A percentile compares a stretch with the other conserved stretches of the same genome.
These are phyloP conservation scores for Macadamia tetraphylla DNA, from an alignment of 164 flowering plant species.

Conservation along the genomic window DNA sequence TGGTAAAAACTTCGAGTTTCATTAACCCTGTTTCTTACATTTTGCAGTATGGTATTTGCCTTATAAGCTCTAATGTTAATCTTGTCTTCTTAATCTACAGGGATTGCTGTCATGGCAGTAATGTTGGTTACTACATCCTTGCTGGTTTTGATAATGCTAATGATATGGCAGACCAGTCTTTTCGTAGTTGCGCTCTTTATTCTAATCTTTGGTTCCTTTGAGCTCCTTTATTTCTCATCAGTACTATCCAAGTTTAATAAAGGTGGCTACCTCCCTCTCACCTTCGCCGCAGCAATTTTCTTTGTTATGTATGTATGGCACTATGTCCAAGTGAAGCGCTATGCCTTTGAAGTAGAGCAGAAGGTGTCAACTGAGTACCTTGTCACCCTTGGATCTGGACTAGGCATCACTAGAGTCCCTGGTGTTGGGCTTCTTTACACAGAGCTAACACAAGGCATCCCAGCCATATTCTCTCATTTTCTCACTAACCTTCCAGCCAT, in stretches of 20 bases:
- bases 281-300: slow-evolving; percentile 17
- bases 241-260: slow-evolving; percentile 24
- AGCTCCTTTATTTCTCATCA: slow-evolving; percentile 19
- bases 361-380: slow-evolving; percentile 17
- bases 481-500: slow-evolving; percentile 24
- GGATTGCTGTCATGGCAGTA: slow-evolving; percentile 26
- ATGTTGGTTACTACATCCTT: slow-evolving; percentile 19
- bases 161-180: slow-evolving; percentile 21
- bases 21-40: not conserved
- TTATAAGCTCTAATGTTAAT: not conserved
- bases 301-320: slow-evolving; percentile 25
- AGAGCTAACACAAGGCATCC: slow-evolving; percentile 20
- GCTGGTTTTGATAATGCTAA: slow-evolving; percentile 20
- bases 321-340: slow-evolving; percentile 17
- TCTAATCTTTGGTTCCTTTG: slow-evolving; percentile 16
- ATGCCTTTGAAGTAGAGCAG: slow-evolving; percentile 17
- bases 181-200: slow-evolving; percentile 8
- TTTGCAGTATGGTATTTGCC: not conserved
- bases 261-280: slow-evolving; percentile 25
- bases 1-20: slow-evolving; percentile 9
- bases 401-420: slow-evolving; percentile 20
- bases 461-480: slow-evolving; percentile 22
- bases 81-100: slow-evolving; percentile 9
- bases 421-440: slow-evolving; percentile 24
- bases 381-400: slow-evolving; percentile 6